Evolutionary conservation across 2,329 filamentous ascomycete species (phyloP).

Genomic region (Lachnellula cervina): DNA sequence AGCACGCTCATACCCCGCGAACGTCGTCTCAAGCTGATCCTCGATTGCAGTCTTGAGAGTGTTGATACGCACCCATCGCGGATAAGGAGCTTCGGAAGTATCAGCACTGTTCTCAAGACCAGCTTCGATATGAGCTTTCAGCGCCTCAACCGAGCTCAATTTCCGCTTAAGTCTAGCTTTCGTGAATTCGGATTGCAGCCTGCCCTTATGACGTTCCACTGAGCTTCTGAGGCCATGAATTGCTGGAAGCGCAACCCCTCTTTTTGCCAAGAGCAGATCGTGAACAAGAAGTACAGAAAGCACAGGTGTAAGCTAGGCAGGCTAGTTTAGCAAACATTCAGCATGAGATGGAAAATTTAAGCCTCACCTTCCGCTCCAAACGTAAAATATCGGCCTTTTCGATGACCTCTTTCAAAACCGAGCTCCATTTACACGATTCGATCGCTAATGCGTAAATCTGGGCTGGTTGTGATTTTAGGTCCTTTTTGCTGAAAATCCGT

Average conservation of each 20-base stretch:
- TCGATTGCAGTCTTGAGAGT: conserved; percentile 66
- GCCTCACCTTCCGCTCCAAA: conserved; percentile 76
- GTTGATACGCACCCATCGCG: conserved; percentile 92
- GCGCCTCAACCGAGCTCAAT: conserved; percentile 60
- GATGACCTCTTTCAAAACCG: conserved; percentile 81
- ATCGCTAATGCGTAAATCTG: conserved; percentile 84
- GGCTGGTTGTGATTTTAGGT: conserved; percentile 69
- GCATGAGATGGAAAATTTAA: background rate
- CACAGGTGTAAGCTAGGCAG: conserved; percentile 66
- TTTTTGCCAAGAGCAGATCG: conserved; percentile 77
- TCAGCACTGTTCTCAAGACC: conserved; percentile 41
- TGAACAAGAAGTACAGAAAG: conserved; percentile 80
- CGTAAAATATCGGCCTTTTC: conserved; percentile 71
- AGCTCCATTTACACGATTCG: conserved; percentile 88
- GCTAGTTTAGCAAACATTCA: conserved; percentile 1
- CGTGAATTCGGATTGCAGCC: conserved; percentile 77
- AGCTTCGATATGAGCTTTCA: conserved; percentile 54
- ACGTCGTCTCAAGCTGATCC: conserved; percentile 70
- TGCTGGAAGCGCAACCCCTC: conserved; percentile 74
- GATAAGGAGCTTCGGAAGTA: conserved; percentile 47
- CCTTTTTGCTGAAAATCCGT: conserved; percentile 70
- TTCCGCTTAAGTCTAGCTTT: conserved; percentile 70
- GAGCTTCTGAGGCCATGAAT: conserved; percentile 72
- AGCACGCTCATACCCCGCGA: conserved; percentile 57
- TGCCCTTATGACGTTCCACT: conserved; percentile 74